Evolutionary conservation across 1,139 yeast genomes (phyloP).

Genomic region (Eremothecium sinecaudum): DNA sequence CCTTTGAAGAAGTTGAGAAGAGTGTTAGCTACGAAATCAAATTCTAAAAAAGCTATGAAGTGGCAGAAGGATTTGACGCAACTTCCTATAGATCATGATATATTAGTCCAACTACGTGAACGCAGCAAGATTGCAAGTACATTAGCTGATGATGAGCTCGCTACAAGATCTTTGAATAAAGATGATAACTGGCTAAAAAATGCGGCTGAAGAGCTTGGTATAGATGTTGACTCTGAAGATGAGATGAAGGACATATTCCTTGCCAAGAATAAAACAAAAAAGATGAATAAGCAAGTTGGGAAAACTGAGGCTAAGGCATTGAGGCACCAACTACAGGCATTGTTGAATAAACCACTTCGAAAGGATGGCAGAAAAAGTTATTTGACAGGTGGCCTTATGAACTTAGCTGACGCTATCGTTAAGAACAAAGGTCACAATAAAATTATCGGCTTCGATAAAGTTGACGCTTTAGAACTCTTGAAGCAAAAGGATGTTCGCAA

Average conservation of each 20-base stretch:
- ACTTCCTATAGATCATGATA: slow-evolving; percentile 68
- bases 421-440: slow-evolving; percentile 61
- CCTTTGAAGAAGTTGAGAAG: slow-evolving; percentile 70
- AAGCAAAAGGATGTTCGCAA: slow-evolving; percentile 34
- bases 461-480: slow-evolving; percentile 63
- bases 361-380: slow-evolving; percentile 65
- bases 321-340: slow-evolving; percentile 47
- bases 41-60: slow-evolving; percentile 26
- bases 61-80: slow-evolving; percentile 55
- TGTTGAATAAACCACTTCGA: slow-evolving; percentile 52
- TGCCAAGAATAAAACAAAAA: slow-evolving; percentile 54
- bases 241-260: slow-evolving; percentile 55
- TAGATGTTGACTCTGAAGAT: slow-evolving; percentile 52
- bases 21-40: slow-evolving; percentile 39
- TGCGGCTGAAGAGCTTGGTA: slow-evolving; percentile 90
- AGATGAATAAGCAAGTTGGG: slow-evolving; percentile 45
- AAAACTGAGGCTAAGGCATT: slow-evolving; percentile 42
- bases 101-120: slow-evolving; percentile 59
- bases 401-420: slow-evolving; percentile 75
- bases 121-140: slow-evolving; percentile 62
- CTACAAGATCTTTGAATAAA: slow-evolving; percentile 52
- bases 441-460: slow-evolving; percentile 61
- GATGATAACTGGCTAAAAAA: slow-evolving; percentile 75
- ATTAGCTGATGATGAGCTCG: slow-evolving; percentile 62
- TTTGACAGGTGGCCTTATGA: slow-evolving; percentile 74